Evolutionary conservation across 306 rosid genomes (phyloP), one percentile per base, ranked within the genome.

Genomic region (Dryas octopetala): DNA sequence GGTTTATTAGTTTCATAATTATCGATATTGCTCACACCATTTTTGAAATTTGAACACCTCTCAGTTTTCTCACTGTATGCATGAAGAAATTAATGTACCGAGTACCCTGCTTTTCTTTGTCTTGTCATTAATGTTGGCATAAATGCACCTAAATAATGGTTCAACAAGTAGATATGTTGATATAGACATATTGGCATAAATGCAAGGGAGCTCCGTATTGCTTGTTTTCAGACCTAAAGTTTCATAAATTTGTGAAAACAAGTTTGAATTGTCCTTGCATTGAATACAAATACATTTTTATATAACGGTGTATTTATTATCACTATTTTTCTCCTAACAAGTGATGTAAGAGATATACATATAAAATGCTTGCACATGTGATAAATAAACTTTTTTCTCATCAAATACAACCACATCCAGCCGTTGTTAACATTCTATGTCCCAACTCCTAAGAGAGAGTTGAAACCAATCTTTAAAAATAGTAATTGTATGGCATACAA

Each of bases 101-200:
- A 38, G 43, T 19, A 58, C 75, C 72, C 50, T 73, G 48, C 83
- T 64, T 62, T 59, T 45, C 69, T 64, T 19, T 63, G 87, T 63
- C 80, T 46, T 62, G 54, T 68, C 82, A 78, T 79, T 80, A 65
- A 87, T 79, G 57, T 66, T 67, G 64, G 81, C 69, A 80, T 87
- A 86, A 89, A 89, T 86, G 74, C 75, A 4, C 76, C 8, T 62
- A 63, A 9, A 72, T 66, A 74, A 73, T 61, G 76, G 78, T 46
- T 28, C 53, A 58, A 48, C 53, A 76, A 16, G 88, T 83, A 59
- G 97, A 74, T 84, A 41, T 46, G 68, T 44, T 45, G 78, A 52
- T 76, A 85, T 85, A 69, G 23, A 23, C 23, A 23, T 23, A 23
- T 23, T 23, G 23, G 23, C 23, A 23, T 23, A 23, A 80, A 83